Conservation (phyloP, 2,329 filamentous ascomycete species). For the Madurella fahalii region DNA sequence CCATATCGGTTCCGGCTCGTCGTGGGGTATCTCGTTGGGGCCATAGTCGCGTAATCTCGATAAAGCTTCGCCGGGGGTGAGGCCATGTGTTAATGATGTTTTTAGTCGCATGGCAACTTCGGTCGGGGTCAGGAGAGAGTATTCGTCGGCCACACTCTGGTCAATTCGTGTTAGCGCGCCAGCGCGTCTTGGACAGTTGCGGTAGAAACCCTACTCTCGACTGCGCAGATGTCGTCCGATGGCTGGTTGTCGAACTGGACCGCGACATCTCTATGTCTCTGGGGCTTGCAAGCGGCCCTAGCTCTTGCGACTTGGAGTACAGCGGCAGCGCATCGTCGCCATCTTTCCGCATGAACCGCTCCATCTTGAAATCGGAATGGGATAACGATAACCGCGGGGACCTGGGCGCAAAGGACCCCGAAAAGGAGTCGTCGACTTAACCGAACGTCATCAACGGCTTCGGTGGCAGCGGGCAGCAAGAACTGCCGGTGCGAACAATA, state of each 20-base stretch:
- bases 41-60: constrained; percentile 76
- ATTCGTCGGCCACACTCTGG: constrained; percentile 56
- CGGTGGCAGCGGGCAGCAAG: constrained; percentile 4
- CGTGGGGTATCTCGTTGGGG: constrained; percentile 90
- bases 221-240: constrained; percentile 51
- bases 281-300: constrained; percentile 27
- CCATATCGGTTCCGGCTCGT: constrained; percentile 91
- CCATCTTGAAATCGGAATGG: constrained; percentile 19
- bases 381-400: constrained; percentile 4
- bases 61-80: constrained; percentile 76
- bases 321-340: constrained; percentile 35
- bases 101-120: constrained; percentile 73
- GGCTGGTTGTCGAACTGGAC: constrained; percentile 35
- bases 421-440: constrained; percentile 15
- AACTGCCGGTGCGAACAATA: not conserved
- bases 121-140: constrained; percentile 64
- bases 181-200: not conserved
- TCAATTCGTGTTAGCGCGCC: constrained; percentile 21
- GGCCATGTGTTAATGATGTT: constrained; percentile 78
- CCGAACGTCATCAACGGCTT: constrained; percentile 22
- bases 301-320: constrained; percentile 31
- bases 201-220: constrained; percentile 46
- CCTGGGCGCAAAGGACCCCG: constrained; percentile 23
- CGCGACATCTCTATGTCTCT: constrained; percentile 33
- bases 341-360: constrained; percentile 28